Conservation (phyloP, 495 filamentous ascomycete genomes). For the Jackrogersella multiformis region DNA sequence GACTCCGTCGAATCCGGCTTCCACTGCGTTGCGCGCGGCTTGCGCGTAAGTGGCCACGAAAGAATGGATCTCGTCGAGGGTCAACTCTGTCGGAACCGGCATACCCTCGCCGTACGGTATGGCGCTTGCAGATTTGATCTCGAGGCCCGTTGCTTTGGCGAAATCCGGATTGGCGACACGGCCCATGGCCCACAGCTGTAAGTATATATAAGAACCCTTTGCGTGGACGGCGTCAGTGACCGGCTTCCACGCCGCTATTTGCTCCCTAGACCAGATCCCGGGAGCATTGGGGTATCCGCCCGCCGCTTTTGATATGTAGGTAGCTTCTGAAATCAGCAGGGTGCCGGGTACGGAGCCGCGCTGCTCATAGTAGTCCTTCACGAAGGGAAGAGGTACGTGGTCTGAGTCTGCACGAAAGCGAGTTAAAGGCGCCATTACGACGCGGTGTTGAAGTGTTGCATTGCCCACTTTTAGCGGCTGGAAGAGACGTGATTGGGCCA, state of each 20-base stretch:
- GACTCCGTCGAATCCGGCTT: constrained; percentile 78
- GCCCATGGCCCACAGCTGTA: constrained; percentile 65
- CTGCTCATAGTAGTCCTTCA: constrained; percentile 66
- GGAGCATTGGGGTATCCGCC: constrained; percentile 59
- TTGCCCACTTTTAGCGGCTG: constrained; percentile 53
- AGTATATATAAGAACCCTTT: constrained; percentile 66
- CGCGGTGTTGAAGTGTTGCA: constrained; percentile 51
- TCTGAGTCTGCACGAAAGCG: constrained; percentile 54
- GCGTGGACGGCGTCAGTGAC: constrained; percentile 69
- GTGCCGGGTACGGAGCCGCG: constrained; percentile 66
- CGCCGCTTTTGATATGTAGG: constrained; percentile 48
- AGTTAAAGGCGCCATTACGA: constrained; percentile 58
- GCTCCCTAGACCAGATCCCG: constrained; percentile 64
- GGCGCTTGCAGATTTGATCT: constrained; percentile 58
- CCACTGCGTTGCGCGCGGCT: constrained; percentile 66
- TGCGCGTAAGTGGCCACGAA: constrained; percentile 62
- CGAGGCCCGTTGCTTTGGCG: constrained; percentile 47
- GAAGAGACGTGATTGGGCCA: constrained; percentile 46
- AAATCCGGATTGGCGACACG: constrained; percentile 47
- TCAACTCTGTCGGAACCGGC: constrained; percentile 59
- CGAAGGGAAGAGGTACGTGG: constrained; percentile 59
- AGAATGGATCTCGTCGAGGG: constrained; percentile 62
- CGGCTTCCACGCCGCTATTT: constrained; percentile 66
- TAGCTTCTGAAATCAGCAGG: constrained; percentile 71
- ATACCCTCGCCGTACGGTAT: constrained; percentile 51